Conservation (phyloP, 2,329 filamentous ascomycete genomes). For the Hyphodiscus sp. region DNA sequence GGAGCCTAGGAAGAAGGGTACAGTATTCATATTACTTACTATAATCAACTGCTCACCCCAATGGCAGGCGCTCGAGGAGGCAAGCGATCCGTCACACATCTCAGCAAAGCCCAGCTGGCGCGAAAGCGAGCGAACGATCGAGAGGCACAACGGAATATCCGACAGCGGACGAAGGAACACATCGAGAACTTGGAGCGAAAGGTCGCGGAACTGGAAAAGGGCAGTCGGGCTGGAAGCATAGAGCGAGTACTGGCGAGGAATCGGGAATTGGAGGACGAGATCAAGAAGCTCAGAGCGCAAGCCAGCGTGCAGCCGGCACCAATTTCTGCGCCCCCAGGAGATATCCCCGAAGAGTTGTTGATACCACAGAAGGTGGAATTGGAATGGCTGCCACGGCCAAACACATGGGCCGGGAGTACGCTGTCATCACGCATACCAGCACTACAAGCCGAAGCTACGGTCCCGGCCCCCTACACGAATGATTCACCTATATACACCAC, state of each 20-base stretch:
- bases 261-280: constrained; percentile 25
- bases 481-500: constrained; percentile 10
- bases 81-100: constrained; percentile 74
- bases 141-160: constrained; percentile 82
- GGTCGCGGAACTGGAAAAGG: constrained; percentile 27
- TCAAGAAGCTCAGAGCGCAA: constrained; percentile 24
- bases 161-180: constrained; percentile 78
- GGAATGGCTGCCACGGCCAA: constrained; percentile 20
- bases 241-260: constrained; percentile 31
- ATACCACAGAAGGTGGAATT: constrained; percentile 18
- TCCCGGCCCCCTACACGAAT: not conserved
- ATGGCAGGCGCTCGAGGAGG: constrained; percentile 34
- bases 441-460: not conserved
- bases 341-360: constrained; percentile 21
- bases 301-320: constrained; percentile 11
- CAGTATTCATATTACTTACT: not conserved
- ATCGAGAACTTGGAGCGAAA: constrained; percentile 43
- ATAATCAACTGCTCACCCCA: not conserved
- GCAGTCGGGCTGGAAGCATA: constrained; percentile 35
- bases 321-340: constrained; percentile 8
- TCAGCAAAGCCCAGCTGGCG: constrained; percentile 81
- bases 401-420: not conserved
- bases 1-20: constrained; percentile 16
- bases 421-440: constrained; percentile 7
- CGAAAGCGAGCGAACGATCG: constrained; percentile 88